phyloP scores from a whole-genome alignment of 495 filamentous ascomycete genomes.

The Lasiosphaeria ovina region DNA sequence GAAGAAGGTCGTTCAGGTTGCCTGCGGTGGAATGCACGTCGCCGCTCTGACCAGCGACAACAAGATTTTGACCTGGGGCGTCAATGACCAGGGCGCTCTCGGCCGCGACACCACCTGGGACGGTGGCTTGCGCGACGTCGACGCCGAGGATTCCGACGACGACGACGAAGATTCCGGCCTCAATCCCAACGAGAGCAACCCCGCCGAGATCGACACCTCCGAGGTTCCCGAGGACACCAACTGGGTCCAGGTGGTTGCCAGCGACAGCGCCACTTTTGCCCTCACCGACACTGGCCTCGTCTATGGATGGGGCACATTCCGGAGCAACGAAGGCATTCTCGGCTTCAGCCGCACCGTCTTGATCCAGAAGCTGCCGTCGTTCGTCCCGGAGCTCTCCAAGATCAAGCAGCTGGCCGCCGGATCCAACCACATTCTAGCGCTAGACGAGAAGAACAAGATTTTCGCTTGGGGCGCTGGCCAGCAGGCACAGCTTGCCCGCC shows the following conservation, averaged over 20 bases:
- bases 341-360: constrained; percentile 54
- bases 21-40: constrained; percentile 64
- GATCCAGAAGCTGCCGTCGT: constrained; percentile 36
- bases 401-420: constrained; percentile 61
- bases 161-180: constrained; percentile 45
- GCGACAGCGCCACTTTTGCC: constrained; percentile 63
- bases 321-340: constrained; percentile 62
- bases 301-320: constrained; percentile 70
- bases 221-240: constrained; percentile 48
- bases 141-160: constrained; percentile 47
- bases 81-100: constrained; percentile 66
- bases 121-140: constrained; percentile 60
- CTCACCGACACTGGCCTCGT: constrained; percentile 61
- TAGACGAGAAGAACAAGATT: constrained; percentile 63
- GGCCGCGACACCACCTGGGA: constrained; percentile 59
- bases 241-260: constrained; percentile 62
- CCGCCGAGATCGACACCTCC: constrained; percentile 46
- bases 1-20: constrained; percentile 59
- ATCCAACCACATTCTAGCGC: constrained; percentile 68
- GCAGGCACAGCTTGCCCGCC: constrained; percentile 72
- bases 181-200: constrained; percentile 62
- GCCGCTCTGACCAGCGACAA: constrained; percentile 62
- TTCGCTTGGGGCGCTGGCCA: constrained; percentile 73
- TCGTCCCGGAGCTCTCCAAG: constrained; percentile 54
- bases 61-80: constrained; percentile 67